These are phyloP conservation scores for Chrysosporium queenslandicum DNA, from an alignment of 2,329 filamentous ascomycete genomes.

Conservation along the genomic window DNA sequence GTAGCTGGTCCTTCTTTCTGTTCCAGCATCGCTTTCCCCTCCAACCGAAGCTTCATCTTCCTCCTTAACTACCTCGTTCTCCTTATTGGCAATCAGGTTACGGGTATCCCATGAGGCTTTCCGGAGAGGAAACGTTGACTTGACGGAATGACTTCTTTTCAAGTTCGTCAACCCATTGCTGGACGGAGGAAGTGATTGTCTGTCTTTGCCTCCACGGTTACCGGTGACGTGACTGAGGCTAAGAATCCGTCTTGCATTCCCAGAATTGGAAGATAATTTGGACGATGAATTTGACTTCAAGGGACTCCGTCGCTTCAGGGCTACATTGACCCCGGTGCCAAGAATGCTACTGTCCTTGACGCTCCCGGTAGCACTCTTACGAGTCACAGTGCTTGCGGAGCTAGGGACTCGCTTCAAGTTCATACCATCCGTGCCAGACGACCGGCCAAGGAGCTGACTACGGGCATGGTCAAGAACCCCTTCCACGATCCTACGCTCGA, in stretches of 20 bases:
- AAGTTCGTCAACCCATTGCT: conserved; percentile 46
- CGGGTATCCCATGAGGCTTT: conserved; percentile 61
- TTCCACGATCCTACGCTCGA: conserved; percentile 88
- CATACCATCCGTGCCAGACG: conserved; percentile 46
- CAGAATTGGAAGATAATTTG: conserved; percentile 39
- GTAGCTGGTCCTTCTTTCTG: conserved; percentile 38
- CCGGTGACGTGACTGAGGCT: conserved; percentile 83
- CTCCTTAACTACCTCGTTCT: conserved; percentile 54
- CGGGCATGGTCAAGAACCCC: conserved; percentile 94
- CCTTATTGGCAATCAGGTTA: conserved; percentile 43
- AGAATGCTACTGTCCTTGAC: conserved; percentile 31
- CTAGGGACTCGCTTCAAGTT: conserved; percentile 44
- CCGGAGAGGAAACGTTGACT: conserved; percentile 50
- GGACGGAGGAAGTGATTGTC: conserved; percentile 24
- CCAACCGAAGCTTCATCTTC: conserved; percentile 44
- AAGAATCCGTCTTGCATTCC: conserved; percentile 65
- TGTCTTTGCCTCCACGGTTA: conserved; percentile 43
- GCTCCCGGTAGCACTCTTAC: conserved; percentile 29
- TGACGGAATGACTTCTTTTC: conserved; percentile 68
- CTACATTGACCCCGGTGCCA: conserved; percentile 38
- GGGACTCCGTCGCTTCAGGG: conserved; percentile 44
- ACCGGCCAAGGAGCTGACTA: conserved; percentile 62
- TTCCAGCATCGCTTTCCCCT: conserved; percentile 43
- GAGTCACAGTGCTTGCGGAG: conserved; percentile 34
- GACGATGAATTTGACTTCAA: conserved; percentile 34